These are phyloP conservation scores for Cenchrus purpureus DNA, from an alignment of 176 grass and related monocot genomes.

Conservation along the genomic window DNA sequence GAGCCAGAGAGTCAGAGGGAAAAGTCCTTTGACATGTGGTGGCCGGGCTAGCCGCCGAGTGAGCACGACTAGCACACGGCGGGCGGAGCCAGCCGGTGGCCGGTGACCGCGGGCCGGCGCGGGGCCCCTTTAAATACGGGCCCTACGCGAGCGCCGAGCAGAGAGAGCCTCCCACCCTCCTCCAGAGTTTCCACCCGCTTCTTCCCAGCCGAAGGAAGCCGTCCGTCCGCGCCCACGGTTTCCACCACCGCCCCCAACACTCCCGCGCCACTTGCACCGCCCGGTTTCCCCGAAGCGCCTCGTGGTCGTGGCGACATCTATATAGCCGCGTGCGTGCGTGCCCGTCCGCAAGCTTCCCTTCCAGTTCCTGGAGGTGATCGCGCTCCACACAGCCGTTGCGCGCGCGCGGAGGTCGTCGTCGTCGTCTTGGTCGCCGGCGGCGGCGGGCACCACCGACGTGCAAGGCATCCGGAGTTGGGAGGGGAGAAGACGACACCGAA, in stretches of 20 bases:
- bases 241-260: neutral
- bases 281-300: slow-evolving; percentile 20
- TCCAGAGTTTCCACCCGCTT: no score
- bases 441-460: no score
- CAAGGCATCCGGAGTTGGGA: neutral
- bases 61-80: neutral
- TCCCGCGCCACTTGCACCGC: neutral
- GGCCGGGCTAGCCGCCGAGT: neutral
- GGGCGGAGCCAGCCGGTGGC: neutral
- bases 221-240: slow-evolving; percentile 5
- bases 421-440: no score
- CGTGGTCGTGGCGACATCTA: neutral
- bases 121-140: slow-evolving; percentile 43
- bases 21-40: slow-evolving; percentile 5
- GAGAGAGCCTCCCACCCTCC: neutral
- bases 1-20: neutral
- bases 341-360: no score
- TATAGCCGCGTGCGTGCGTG: neutral
- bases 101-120: no score
- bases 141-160: slow-evolving; percentile 2
- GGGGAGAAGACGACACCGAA: neutral
- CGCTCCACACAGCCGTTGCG: neutral
- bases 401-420: no score
- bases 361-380: neutral
- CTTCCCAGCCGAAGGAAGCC: neutral